A percentile compares a stretch with the other conserved stretches of the same genome.
Conservation (phyloP, 805 yeast genomes). For the Limtongozyma cylindracea region DNA sequence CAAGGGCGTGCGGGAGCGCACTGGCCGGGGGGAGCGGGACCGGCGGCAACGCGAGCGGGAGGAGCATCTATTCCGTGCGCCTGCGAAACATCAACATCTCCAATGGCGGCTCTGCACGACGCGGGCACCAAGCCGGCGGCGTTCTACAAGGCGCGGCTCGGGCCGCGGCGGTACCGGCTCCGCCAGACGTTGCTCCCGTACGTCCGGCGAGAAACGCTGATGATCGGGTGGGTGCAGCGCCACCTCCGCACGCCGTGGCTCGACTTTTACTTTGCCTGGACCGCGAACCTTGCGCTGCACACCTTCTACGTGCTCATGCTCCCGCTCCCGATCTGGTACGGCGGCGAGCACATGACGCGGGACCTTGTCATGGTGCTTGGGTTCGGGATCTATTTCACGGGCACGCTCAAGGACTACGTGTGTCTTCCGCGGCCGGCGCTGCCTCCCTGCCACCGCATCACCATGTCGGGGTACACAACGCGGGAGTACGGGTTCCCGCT, state of each 20-base stretch:
- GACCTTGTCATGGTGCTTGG: slow-evolving; percentile 38
- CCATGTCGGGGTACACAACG: slow-evolving; percentile 76
- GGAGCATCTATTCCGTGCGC: no score
- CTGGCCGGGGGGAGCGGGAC: no score
- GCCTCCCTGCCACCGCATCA: slow-evolving; percentile 77
- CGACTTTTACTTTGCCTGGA: slow-evolving; percentile 63
- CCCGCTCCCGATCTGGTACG: slow-evolving; percentile 73
- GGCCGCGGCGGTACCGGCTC: slow-evolving; percentile 24
- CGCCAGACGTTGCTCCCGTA: slow-evolving; percentile 27
- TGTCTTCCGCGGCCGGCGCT: slow-evolving; percentile 84
- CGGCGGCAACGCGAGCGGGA: no score
- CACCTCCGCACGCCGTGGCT: slow-evolving; percentile 17
- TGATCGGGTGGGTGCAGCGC: slow-evolving; percentile 30
- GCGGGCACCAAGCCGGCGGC: slow-evolving; percentile 52
- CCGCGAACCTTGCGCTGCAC: slow-evolving; percentile 81
- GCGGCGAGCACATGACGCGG: slow-evolving; percentile 26
- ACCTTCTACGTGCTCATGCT: slow-evolving; percentile 79
- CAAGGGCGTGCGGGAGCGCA: no score
- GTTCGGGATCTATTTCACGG: slow-evolving; percentile 47
- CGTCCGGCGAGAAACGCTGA: slow-evolving; percentile 38
- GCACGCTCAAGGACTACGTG: slow-evolving; percentile 56
- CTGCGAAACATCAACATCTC: no score
- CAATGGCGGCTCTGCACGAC: slow-evolving; percentile 11
- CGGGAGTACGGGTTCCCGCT: slow-evolving; percentile 91
- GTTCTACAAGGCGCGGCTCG: slow-evolving; percentile 35